Evolutionary conservation across 2,329 filamentous ascomycete species (phyloP).

Genomic region (Lasiodiplodia theobromae): DNA sequence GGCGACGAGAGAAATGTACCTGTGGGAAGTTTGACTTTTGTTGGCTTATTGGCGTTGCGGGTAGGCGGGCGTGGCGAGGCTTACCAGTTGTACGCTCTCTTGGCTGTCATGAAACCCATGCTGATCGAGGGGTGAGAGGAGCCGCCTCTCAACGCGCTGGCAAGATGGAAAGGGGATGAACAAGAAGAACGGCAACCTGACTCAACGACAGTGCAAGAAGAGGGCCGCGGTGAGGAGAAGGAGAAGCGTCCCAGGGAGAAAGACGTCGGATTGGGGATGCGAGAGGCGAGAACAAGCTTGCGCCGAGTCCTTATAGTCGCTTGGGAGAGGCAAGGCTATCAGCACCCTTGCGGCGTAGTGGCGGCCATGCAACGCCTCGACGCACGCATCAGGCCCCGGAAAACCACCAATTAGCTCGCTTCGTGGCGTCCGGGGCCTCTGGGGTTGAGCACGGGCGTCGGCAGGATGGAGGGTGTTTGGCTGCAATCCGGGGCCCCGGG

Average conservation of each 20-base stretch:
- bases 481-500: slow-evolving; percentile 27
- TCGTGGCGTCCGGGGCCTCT: slow-evolving; percentile 9
- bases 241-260: background rate
- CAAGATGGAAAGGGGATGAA: background rate
- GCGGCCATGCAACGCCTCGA: slow-evolving; percentile 20
- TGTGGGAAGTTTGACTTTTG: slow-evolving; percentile 37
- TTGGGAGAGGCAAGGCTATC: slow-evolving; percentile 4
- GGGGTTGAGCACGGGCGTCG: slow-evolving; percentile 6
- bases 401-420: slow-evolving; percentile 15
- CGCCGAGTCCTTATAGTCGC: slow-evolving; percentile 26
- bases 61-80: slow-evolving; percentile 11
- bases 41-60: background rate
- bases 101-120: slow-evolving; percentile 35
- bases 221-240: background rate
- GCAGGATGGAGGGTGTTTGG: background rate
- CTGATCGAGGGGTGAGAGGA: slow-evolving; percentile 2
- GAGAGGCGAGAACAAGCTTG: slow-evolving; percentile 18
- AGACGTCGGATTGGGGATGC: background rate
- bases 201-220: background rate
- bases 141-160: background rate
- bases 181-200: background rate
- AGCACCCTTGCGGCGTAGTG: slow-evolving; percentile 19
- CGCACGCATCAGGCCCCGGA: slow-evolving; percentile 16
- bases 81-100: slow-evolving; percentile 58
- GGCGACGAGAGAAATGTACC: slow-evolving; percentile 74